These are phyloP conservation scores for Xanthoparmelia taractica DNA, from an alignment of 495 filamentous ascomycete species.

Conservation along the genomic window DNA sequence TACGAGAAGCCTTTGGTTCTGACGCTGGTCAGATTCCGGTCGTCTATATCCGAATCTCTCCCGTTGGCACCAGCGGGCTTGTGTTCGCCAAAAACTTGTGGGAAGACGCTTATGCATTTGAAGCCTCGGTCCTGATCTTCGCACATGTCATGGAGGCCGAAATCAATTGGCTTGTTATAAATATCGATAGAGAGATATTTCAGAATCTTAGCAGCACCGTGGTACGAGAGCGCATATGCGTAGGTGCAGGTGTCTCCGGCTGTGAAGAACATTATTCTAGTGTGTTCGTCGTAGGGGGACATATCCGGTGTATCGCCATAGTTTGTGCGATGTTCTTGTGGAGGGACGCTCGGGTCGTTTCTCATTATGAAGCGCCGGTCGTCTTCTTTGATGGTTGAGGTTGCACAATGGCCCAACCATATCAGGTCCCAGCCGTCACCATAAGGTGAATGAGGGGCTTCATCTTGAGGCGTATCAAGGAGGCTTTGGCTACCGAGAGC, in stretches of 20 bases:
- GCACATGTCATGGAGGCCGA: conserved; percentile 43
- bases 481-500: conserved; percentile 36
- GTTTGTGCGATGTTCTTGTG: conserved; percentile 15
- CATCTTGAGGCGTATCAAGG: conserved; percentile 26
- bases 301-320: conserved; percentile 20
- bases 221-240: conserved; percentile 46
- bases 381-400: conserved; percentile 27
- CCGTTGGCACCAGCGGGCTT: conserved; percentile 33
- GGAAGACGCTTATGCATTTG: conserved; percentile 40
- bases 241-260: conserved; percentile 45
- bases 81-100: conserved; percentile 42
- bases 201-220: conserved; percentile 46
- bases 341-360: conserved; percentile 28
- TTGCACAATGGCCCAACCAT: conserved; percentile 47
- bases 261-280: conserved; percentile 41
- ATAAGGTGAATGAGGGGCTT: conserved; percentile 40
- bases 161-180: conserved; percentile 39
- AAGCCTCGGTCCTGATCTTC: conserved; percentile 28
- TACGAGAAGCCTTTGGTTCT: conserved; percentile 37
- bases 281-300: conserved; percentile 31
- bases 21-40: conserved; percentile 22
- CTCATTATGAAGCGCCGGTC: conserved; percentile 23
- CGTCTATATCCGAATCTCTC: conserved; percentile 41
- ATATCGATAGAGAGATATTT: conserved; percentile 40
- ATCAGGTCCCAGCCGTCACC: conserved; percentile 51